phyloP scores from a whole-genome alignment of 805 yeast genomes.

The Suhomyces sp. region DNA sequence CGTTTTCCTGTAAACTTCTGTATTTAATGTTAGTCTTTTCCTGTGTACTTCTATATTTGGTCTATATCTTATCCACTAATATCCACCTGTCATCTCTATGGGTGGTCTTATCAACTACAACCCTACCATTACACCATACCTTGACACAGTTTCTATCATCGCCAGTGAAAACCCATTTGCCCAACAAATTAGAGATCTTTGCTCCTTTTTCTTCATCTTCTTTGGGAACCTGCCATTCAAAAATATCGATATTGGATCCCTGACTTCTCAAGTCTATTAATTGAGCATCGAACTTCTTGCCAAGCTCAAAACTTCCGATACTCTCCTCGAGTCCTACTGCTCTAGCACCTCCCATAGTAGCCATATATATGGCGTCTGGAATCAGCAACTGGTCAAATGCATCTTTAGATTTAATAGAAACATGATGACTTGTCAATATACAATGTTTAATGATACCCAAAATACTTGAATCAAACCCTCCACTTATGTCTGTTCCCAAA shows the following conservation, averaged over 20 bases:
- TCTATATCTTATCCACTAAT: slow-evolving; percentile 4
- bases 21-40: too few relatives aligned
- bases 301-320: slow-evolving; percentile 71
- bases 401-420: slow-evolving; percentile 30
- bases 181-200: slow-evolving; percentile 54
- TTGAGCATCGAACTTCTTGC: slow-evolving; percentile 84
- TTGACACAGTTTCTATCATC: slow-evolving; percentile 83
- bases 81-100: slow-evolving; percentile 8
- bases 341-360: slow-evolving; percentile 87
- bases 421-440: slow-evolving; percentile 41
- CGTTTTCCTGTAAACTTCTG: neutral
- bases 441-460: slow-evolving; percentile 32
- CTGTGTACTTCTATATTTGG: too few relatives aligned
- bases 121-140: slow-evolving; percentile 82
- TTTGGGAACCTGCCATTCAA: slow-evolving; percentile 64
- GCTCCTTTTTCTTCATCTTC: slow-evolving; percentile 11
- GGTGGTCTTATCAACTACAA: slow-evolving; percentile 46
- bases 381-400: slow-evolving; percentile 51
- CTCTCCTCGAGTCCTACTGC: slow-evolving; percentile 56
- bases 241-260: slow-evolving; percentile 67
- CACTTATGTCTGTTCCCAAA: slow-evolving; percentile 48
- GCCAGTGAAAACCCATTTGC: slow-evolving; percentile 91
- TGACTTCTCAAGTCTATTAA: slow-evolving; percentile 57
- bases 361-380: slow-evolving; percentile 72
- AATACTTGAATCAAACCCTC: slow-evolving; percentile 42